Conservation (phyloP, 2,329 filamentous ascomycete species). For the Trichophyton equinum region DNA sequence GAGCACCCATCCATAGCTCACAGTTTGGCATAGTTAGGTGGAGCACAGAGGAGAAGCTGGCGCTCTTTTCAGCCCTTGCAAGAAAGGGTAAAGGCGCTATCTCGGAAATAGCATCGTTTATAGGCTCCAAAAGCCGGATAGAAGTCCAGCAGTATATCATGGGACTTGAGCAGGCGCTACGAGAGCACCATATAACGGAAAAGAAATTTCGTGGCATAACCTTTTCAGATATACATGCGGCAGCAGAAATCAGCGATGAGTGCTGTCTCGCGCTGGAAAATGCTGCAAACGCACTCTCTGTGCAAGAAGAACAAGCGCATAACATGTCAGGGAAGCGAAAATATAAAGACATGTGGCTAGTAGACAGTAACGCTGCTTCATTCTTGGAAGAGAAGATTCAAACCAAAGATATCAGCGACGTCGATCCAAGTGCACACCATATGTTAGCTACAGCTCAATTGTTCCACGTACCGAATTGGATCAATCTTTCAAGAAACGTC, state of each 20-base stretch:
- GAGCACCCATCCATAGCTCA: conserved; percentile 22
- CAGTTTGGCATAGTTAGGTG: conserved; percentile 61
- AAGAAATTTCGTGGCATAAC: conserved; percentile 29
- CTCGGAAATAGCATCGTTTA: conserved; percentile 46
- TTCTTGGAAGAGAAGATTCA: conserved; percentile 20
- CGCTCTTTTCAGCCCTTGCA: conserved; percentile 54
- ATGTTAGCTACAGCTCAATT: conserved; percentile 42
- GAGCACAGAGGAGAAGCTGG: conserved; percentile 57
- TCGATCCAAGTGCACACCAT: conserved; percentile 14
- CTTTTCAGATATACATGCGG: conserved; percentile 53
- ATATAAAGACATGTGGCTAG: conserved; percentile 55
- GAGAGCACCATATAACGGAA: conserved; percentile 29
- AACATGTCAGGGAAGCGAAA: conserved; percentile 45
- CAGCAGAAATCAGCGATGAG: conserved; percentile 55
- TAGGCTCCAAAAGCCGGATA: conserved; percentile 59
- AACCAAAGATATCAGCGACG: conserved; percentile 14
- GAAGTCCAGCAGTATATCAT: conserved; percentile 61
- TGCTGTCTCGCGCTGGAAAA: conserved; percentile 55
- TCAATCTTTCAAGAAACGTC: conserved; percentile 50
- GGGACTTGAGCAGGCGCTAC: conserved; percentile 44
- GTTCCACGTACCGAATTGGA: conserved; percentile 48
- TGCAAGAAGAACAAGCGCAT: conserved; percentile 53
- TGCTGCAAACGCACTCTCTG: conserved; percentile 53
- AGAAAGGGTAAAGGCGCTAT: conserved; percentile 53
- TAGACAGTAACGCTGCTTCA: conserved; percentile 34